A percentile compares a stretch with the other conserved stretches of the same genome.
These are phyloP conservation scores for Ceratocystis smalleyi DNA, from an alignment of 2,329 filamentous ascomycete species.

Conservation along the genomic window DNA sequence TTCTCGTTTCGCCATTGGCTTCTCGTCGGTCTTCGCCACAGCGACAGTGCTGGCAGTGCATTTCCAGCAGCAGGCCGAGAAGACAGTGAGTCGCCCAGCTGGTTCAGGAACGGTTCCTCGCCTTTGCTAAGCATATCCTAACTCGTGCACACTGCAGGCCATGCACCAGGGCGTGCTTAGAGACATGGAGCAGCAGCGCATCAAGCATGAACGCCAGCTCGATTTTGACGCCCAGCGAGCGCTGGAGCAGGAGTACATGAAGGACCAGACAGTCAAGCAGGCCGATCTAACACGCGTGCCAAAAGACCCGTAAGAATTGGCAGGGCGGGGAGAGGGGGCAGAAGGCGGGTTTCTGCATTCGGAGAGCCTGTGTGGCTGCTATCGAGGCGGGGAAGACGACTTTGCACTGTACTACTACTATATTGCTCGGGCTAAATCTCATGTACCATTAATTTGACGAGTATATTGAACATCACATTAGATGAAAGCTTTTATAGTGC, in stretches of 20 bases:
- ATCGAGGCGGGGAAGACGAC: not conserved
- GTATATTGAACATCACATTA: not conserved
- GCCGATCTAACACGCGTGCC: slow-evolving; percentile 11
- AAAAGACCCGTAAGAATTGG: not conserved
- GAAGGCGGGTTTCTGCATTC: not conserved
- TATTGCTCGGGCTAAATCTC: not conserved
- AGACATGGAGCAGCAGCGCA: slow-evolving; percentile 81
- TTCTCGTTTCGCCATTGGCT: slow-evolving; percentile 69
- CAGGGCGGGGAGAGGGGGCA: not conserved
- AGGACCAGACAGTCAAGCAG: slow-evolving; percentile 58
- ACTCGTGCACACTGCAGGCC: slow-evolving; percentile 39
- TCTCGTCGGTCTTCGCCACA: slow-evolving; percentile 60
- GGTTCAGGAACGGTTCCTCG: not conserved
- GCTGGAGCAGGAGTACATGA: slow-evolving; percentile 79
- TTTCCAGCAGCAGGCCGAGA: slow-evolving; percentile 70
- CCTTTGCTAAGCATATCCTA: not conserved
- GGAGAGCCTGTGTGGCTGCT: not conserved
- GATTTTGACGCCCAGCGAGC: slow-evolving; percentile 86
- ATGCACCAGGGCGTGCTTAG: slow-evolving; percentile 93
- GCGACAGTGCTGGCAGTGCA: slow-evolving; percentile 76
- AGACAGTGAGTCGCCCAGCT: slow-evolving; percentile 44
- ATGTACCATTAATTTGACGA: slow-evolving; percentile 3
- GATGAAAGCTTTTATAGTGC: not conserved
- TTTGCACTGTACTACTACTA: not conserved
- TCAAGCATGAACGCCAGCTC: slow-evolving; percentile 79